phyloP scores from a whole-genome alignment of 2,329 filamentous ascomycete genomes.

The Phyllosticta capitalensis region DNA sequence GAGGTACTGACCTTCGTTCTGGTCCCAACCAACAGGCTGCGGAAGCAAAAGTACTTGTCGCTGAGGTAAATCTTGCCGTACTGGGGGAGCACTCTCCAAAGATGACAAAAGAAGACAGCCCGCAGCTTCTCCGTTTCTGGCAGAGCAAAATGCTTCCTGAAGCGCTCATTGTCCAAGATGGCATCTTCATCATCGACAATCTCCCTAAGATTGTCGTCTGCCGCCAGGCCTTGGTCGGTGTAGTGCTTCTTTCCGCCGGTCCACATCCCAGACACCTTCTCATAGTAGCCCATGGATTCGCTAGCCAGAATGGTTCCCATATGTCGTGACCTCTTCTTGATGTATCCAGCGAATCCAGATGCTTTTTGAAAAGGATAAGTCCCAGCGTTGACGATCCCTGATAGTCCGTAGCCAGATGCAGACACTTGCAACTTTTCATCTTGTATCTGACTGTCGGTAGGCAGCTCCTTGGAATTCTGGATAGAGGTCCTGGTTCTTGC shows the following conservation, averaged over 20 bases:
- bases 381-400: slow-evolving; percentile 52
- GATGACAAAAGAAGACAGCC: slow-evolving; percentile 83
- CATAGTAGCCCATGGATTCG: slow-evolving; percentile 92
- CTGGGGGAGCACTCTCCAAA: slow-evolving; percentile 81
- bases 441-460: slow-evolving; percentile 1
- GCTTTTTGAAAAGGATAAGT: slow-evolving; percentile 76
- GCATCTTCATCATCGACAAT: slow-evolving; percentile 47
- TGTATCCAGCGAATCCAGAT: slow-evolving; percentile 70
- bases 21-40: slow-evolving; percentile 79
- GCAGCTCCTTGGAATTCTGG: neutral
- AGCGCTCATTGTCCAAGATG: slow-evolving; percentile 53
- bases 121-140: slow-evolving; percentile 72
- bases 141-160: slow-evolving; percentile 84
- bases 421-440: slow-evolving; percentile 7
- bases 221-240: slow-evolving; percentile 53
- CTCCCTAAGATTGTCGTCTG: slow-evolving; percentile 54
- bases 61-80: slow-evolving; percentile 97
- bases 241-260: slow-evolving; percentile 87
- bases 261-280: slow-evolving; percentile 97
- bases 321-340: slow-evolving; percentile 67
- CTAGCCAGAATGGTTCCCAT: slow-evolving; percentile 77
- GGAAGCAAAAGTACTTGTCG: slow-evolving; percentile 80
- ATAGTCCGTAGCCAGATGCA: slow-evolving; percentile 16
- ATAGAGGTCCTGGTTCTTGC: slow-evolving; percentile 1
- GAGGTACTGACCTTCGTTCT: slow-evolving; percentile 56